Evolutionary conservation across 208 protist species (phyloP).

Genomic region (Trypanosoma boissoni): DNA sequence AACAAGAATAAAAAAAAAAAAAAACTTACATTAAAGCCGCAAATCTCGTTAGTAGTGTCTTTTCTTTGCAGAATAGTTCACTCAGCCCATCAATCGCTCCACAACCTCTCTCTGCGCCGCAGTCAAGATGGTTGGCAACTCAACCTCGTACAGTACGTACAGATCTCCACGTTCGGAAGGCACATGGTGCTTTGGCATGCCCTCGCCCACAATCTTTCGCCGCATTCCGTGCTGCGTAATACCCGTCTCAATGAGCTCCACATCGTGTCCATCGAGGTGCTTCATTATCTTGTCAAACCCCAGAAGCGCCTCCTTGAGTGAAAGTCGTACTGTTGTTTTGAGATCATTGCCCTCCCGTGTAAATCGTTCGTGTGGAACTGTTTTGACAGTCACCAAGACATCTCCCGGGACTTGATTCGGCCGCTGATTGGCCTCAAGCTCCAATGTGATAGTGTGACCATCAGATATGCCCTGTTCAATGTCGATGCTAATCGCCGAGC

Average conservation of each 20-base stretch:
- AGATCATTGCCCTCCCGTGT: constrained; percentile 53
- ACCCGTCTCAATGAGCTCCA: constrained; percentile 29
- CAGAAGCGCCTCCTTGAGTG: constrained; percentile 70
- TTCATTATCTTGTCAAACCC: constrained; percentile 65
- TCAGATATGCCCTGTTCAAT: constrained; percentile 52
- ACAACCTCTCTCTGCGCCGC: constrained; percentile 24
- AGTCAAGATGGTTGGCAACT: constrained; percentile 42
- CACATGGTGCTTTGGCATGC: constrained; percentile 79
- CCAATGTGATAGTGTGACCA: constrained; percentile 35
- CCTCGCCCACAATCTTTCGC: constrained; percentile 47
- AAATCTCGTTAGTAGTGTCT: no score
- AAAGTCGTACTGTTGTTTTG: constrained; percentile 46
- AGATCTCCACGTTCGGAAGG: constrained; percentile 70
- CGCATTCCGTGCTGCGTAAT: constrained; percentile 45
- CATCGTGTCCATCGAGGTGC: constrained; percentile 76
- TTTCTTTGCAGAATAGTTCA: background rate
- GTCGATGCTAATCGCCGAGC: constrained; percentile 39
- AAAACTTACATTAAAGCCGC: no score
- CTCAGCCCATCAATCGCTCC: constrained; percentile 21
- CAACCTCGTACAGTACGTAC: constrained; percentile 53
- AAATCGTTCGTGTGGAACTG: constrained; percentile 51
- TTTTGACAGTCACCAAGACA: constrained; percentile 41
- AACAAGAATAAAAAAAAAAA: constrained; percentile 13
- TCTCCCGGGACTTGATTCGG: constrained; percentile 56
- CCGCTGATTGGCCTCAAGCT: constrained; percentile 54